Evolutionary conservation across 2,329 filamentous ascomycete species (phyloP), one percentile per base, ranked within the genome.

Genomic region (Exophiala sp.): DNA sequence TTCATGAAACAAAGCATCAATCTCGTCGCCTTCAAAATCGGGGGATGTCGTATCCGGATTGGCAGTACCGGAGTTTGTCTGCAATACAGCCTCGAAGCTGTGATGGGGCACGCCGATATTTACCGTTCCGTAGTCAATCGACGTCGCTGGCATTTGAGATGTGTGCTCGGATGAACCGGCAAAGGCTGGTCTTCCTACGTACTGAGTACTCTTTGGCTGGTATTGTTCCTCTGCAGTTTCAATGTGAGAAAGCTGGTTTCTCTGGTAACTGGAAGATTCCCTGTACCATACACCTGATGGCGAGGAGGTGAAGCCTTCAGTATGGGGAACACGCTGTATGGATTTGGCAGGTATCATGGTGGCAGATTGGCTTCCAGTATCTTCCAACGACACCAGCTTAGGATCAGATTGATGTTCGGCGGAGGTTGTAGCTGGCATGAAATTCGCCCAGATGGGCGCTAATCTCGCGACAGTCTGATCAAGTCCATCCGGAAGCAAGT

Each of bases 1-100:
- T 37, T 73, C 70, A 50, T 70, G 67, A 56, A 73, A 73, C 23
- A 73, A 68, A 6, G 68, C 67, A 47, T 73, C 70, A 13, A 72
- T 60, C 27, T 70, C 67, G 32, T 64, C 59, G 6, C 58, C 58
- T 10, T 57, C 39, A 27, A 60, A 61, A 44, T 53, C 59, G n/a
- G 58, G 58, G 19, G 58, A 57, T n/a, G 58, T 56, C 19, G 47
- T 35, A 14, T 41, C 24, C 37, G 43, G 29, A 13, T 44, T 14
- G 14, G 29, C 11, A 10, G 34, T 39, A 34, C 29, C n/a, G 24
- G 18, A 21, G 39, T 39, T 14, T 5, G 16, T 40, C 22, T 27
- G 14, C 24, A 32, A 37, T 38, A 21, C 21, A 2, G 22, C 40
- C 16, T 41, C 38, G 10, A 38, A 11, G 27, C 11, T 38, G 6